Evolutionary conservation across 345 rosid species (phyloP).

Genomic region (Sonneratia caseolaris): DNA sequence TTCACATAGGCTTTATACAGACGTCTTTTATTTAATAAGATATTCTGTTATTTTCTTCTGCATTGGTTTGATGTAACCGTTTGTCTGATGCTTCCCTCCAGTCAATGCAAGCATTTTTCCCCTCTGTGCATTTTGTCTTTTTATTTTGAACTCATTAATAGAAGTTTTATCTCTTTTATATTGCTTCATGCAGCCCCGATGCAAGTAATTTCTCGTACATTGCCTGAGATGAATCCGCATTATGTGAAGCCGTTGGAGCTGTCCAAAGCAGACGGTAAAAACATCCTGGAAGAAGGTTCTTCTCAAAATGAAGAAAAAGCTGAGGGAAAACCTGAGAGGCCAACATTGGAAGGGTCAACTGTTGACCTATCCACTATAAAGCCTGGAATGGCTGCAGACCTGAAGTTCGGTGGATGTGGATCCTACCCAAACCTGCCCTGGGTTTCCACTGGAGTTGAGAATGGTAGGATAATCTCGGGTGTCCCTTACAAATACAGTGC

Average conservation of each 20-base stretch:
- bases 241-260: slow-evolving; percentile 32
- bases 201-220: slow-evolving; percentile 26
- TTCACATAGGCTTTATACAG: too few relatives aligned
- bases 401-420: slow-evolving; percentile 91
- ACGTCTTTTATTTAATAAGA: too few relatives aligned
- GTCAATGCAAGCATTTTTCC: not conserved
- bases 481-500: slow-evolving; percentile 69
- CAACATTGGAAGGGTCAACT: slow-evolving; percentile 38
- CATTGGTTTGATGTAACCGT: not conserved
- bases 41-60: too few relatives aligned
- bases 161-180: not conserved
- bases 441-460: slow-evolving; percentile 86
- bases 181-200: slow-evolving; percentile 23
- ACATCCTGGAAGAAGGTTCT: slow-evolving; percentile 59
- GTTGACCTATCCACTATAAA: slow-evolving; percentile 69
- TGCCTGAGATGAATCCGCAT: slow-evolving; percentile 29
- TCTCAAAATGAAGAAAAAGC: slow-evolving; percentile 48
- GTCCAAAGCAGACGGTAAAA: slow-evolving; percentile 60
- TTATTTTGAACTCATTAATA: not conserved
- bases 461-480: slow-evolving; percentile 84
- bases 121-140: not conserved
- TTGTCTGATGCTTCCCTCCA: not conserved
- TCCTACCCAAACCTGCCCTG: slow-evolving; percentile 81
- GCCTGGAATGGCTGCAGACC: slow-evolving; percentile 75
- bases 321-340: slow-evolving; percentile 37